Evolutionary conservation across 139 green algal species (phyloP).

Genomic region (Volvox reticuliferus): DNA sequence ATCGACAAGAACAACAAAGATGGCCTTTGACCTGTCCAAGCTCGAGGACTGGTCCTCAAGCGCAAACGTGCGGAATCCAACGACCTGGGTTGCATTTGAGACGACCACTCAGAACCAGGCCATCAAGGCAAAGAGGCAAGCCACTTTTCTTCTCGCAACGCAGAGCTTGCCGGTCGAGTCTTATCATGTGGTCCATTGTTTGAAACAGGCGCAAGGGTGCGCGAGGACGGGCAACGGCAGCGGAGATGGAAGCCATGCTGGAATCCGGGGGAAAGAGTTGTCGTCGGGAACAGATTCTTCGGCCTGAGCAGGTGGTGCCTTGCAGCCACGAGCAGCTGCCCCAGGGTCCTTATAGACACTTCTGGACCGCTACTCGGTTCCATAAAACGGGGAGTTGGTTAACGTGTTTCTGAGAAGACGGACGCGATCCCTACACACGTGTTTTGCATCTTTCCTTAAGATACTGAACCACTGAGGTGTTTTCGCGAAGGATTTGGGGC

Average conservation of each 20-base stretch:
- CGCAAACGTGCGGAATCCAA: background rate
- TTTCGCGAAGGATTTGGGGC: too few species aligned
- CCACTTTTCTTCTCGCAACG: background rate
- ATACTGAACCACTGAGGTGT: too few species aligned
- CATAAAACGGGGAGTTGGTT: too few species aligned
- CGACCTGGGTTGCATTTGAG: constrained; percentile 19
- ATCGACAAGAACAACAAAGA: constrained; percentile 19
- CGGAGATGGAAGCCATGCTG: constrained; percentile 27
- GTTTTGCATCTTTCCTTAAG: too few species aligned
- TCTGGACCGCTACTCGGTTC: too few species aligned
- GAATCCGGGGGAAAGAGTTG: background rate
- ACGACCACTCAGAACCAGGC: background rate
- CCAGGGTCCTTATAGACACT: too few species aligned
- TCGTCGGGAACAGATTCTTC: background rate
- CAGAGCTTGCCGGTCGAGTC: too few species aligned
- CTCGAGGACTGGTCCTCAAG: background rate
- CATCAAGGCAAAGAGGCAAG: constrained; percentile 28
- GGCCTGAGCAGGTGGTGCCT: constrained; percentile 10
- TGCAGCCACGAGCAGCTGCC: constrained; percentile 8
- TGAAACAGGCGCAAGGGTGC: constrained; percentile 35
- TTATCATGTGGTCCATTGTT: background rate
- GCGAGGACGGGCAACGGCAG: background rate
- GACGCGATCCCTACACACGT: too few species aligned
- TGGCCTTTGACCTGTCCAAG: constrained; percentile 6
- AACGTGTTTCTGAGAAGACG: too few species aligned